Conservation (phyloP, 768 basidiomycete genomes). For the Rhodotorula kratochvilovae region DNA sequence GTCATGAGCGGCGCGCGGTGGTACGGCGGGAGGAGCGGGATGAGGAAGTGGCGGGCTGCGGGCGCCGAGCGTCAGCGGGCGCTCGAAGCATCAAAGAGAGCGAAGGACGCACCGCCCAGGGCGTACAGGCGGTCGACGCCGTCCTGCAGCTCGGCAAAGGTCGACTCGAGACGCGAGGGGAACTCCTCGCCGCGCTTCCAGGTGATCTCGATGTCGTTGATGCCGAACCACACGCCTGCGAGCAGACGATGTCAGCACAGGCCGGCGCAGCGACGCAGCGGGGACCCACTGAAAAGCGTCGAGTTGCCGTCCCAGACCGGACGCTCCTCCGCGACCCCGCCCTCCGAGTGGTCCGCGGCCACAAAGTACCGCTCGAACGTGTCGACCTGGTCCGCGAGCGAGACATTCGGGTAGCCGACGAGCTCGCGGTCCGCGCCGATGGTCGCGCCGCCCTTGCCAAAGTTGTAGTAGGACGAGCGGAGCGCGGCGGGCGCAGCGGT, state of each 20-base stretch:
- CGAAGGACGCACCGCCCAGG: background rate
- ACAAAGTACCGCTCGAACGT: background rate
- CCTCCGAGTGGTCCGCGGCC: background rate
- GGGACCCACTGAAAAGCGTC: slow-evolving; percentile 6
- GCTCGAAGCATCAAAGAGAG: background rate
- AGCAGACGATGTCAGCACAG: background rate
- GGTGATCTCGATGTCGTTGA: slow-evolving; percentile 16
- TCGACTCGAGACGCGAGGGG: background rate
- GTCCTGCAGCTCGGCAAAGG: background rate
- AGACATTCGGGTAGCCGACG: background rate
- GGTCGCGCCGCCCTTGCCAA: slow-evolving; percentile 4
- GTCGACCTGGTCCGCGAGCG: background rate
- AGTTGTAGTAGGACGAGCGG: background rate
- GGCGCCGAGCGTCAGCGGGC: background rate
- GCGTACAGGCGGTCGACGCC: background rate
- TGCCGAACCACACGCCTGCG: slow-evolving; percentile 8
- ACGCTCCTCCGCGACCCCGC: background rate
- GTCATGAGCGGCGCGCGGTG: background rate
- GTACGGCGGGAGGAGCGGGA: background rate
- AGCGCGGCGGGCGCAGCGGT: background rate
- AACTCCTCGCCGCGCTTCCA: background rate
- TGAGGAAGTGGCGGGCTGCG: background rate
- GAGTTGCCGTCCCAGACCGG: background rate
- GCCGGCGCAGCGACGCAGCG: too few species aligned
- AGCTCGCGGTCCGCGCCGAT: background rate